A percentile compares a stretch with the other conserved stretches of the same genome.
These are phyloP conservation scores for Entomortierella parvispora DNA, from an alignment of 192 early-diverging fungal species.

Conservation along the genomic window DNA sequence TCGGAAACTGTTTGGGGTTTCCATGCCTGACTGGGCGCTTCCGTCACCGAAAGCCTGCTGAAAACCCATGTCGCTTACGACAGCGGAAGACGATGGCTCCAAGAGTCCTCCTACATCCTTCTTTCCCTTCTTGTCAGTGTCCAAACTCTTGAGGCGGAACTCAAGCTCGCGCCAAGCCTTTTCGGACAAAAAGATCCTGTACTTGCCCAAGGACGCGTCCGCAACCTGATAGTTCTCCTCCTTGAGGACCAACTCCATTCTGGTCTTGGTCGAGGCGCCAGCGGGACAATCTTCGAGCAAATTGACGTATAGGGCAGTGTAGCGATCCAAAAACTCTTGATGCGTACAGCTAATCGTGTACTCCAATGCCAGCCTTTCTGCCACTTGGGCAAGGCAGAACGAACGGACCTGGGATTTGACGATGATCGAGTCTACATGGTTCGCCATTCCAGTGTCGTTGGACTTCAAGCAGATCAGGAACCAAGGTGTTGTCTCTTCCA, in stretches of 20 bases:
- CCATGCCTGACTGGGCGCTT: constrained; percentile 14
- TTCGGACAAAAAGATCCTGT: constrained; percentile 80
- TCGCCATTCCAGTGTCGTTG: constrained; percentile 69
- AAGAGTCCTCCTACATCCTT: constrained; percentile 45
- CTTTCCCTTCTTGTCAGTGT: constrained; percentile 69
- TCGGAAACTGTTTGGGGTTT: constrained; percentile 39
- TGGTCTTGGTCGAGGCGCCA: constrained; percentile 20
- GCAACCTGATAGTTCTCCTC: constrained; percentile 22
- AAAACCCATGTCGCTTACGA: constrained; percentile 36
- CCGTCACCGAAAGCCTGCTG: constrained; percentile 43
- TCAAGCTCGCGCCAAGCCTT: constrained; percentile 86
- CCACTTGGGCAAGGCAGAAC: constrained; percentile 75
- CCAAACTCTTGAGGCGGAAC: constrained; percentile 75
- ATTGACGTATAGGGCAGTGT: constrained; percentile 57
- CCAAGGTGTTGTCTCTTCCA: constrained; percentile 86
- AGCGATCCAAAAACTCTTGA: constrained; percentile 83
- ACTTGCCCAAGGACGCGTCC: constrained; percentile 40
- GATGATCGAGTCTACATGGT: constrained; percentile 72
- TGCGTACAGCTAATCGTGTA: constrained; percentile 82
- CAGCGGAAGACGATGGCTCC: constrained; percentile 52
- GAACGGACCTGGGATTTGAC: constrained; percentile 79
- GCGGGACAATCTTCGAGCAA: constrained; percentile 42
- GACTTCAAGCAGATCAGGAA: constrained; percentile 81
- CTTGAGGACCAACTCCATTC: constrained; percentile 30
- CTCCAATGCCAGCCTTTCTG: constrained; percentile 68